Evolutionary conservation across 1,284 basidiomycete genomes (phyloP).

Genomic region (Papiliotrema nemorosa): DNA sequence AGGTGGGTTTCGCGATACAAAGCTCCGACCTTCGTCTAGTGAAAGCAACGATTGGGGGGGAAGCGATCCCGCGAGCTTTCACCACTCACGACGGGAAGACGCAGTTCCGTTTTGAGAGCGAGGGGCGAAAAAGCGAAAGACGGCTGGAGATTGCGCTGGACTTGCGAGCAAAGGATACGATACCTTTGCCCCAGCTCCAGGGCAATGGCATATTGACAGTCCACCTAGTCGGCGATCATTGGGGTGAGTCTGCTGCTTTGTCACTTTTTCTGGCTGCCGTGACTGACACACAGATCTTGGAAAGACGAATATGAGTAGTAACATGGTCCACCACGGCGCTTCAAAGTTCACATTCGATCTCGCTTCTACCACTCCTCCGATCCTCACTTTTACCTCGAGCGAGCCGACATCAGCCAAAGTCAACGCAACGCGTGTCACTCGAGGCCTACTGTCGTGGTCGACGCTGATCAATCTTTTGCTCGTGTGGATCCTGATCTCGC

Average conservation of each 20-base stretch:
- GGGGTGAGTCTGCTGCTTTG: background rate
- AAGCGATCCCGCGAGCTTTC: constrained; percentile 8
- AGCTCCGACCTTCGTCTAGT: constrained; percentile 13
- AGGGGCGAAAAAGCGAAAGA: background rate
- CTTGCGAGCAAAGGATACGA: background rate
- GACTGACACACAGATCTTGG: no score
- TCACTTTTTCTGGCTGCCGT: no score
- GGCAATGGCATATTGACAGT: background rate
- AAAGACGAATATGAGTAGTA: background rate
- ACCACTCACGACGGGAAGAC: background rate
- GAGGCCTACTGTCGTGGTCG: constrained; percentile 21
- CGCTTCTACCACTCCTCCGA: background rate
- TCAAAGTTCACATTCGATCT: background rate
- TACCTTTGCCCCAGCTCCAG: constrained; percentile 23
- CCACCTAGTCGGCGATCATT: background rate
- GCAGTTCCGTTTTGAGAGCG: background rate
- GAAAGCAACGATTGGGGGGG: constrained; percentile 14
- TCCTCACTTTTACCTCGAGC: background rate
- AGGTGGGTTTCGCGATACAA: constrained; percentile 15
- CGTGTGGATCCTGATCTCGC: constrained; percentile 32
- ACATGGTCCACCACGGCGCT: background rate
- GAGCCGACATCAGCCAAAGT: background rate
- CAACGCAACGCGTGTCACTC: background rate
- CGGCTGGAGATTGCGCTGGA: constrained; percentile 25
- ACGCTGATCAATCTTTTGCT: constrained; percentile 32